These are phyloP conservation scores for Lactarius sp. DNA, from an alignment of 768 basidiomycete genomes.

Conservation along the genomic window DNA sequence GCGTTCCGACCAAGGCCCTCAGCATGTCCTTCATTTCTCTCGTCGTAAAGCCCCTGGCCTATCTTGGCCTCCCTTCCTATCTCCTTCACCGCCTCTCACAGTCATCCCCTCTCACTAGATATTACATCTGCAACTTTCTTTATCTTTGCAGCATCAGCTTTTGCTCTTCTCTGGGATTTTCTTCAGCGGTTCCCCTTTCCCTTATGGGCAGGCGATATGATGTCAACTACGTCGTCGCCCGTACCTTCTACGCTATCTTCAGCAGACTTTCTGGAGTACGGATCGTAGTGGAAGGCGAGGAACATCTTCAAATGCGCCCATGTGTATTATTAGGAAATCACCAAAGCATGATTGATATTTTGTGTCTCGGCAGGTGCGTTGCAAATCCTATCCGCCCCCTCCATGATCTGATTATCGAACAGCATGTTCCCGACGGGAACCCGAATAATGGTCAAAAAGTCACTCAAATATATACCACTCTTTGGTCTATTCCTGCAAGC, in stretches of 20 bases:
- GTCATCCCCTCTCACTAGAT: slow-evolving; percentile 52
- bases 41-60: slow-evolving; percentile 67
- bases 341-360: slow-evolving; percentile 88
- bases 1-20: slow-evolving; percentile 10
- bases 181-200: slow-evolving; percentile 63
- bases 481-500: slow-evolving; percentile 89
- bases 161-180: slow-evolving; percentile 60
- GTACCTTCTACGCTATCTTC: slow-evolving; percentile 71
- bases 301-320: slow-evolving; percentile 67
- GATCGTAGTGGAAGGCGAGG: slow-evolving; percentile 81
- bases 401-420: slow-evolving; percentile 8
- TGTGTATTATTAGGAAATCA: slow-evolving; percentile 84
- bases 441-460: slow-evolving; percentile 91
- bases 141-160: slow-evolving; percentile 68
- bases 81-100: slow-evolving; percentile 57
- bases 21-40: slow-evolving; percentile 59
- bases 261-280: slow-evolving; percentile 58
- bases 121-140: slow-evolving; percentile 66
- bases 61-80: slow-evolving; percentile 68
- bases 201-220: slow-evolving; percentile 67
- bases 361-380: slow-evolving; percentile 72
- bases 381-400: not conserved
- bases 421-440: slow-evolving; percentile 71
- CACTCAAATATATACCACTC: slow-evolving; percentile 73
- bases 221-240: slow-evolving; percentile 77